These are phyloP conservation scores for Fusarium illudens DNA, from an alignment of 2,329 filamentous ascomycete genomes.

Conservation along the genomic window DNA sequence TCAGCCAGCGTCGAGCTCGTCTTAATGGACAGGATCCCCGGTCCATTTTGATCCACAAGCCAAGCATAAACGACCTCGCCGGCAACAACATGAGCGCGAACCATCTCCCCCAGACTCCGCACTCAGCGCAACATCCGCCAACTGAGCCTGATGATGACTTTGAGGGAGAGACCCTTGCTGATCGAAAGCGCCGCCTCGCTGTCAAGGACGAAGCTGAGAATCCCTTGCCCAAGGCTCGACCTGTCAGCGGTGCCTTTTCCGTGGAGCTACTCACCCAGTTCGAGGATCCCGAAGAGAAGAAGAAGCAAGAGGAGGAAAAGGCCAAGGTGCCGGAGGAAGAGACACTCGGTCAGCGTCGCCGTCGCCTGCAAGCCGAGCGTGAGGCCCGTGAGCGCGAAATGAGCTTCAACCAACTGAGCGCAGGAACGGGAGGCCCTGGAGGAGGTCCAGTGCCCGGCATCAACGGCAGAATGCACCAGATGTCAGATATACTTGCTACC, in stretches of 20 bases:
- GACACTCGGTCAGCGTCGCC: constrained; percentile 79
- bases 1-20: constrained; percentile 79
- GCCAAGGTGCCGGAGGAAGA: constrained; percentile 66
- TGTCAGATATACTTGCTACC: constrained; percentile 66
- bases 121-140: constrained; percentile 41
- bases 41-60: constrained; percentile 49
- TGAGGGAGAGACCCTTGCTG: constrained; percentile 71
- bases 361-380: constrained; percentile 73
- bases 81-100: constrained; percentile 36
- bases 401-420: constrained; percentile 46
- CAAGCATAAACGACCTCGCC: constrained; percentile 56
- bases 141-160: constrained; percentile 63
- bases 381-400: constrained; percentile 70
- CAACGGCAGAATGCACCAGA: constrained; percentile 53
- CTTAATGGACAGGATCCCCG: constrained; percentile 70
- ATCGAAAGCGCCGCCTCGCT: constrained; percentile 71
- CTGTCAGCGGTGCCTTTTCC: constrained; percentile 73
- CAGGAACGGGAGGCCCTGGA: constrained; percentile 15
- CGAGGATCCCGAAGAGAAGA: constrained; percentile 58
- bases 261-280: constrained; percentile 74
- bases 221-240: constrained; percentile 61
- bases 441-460: constrained; percentile 21
- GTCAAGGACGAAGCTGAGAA: constrained; percentile 59
- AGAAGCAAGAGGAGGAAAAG: constrained; percentile 51
- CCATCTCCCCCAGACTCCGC: constrained; percentile 30